These are phyloP conservation scores for Tuber borchii DNA, from an alignment of 495 filamentous ascomycete species.

Conservation along the genomic window DNA sequence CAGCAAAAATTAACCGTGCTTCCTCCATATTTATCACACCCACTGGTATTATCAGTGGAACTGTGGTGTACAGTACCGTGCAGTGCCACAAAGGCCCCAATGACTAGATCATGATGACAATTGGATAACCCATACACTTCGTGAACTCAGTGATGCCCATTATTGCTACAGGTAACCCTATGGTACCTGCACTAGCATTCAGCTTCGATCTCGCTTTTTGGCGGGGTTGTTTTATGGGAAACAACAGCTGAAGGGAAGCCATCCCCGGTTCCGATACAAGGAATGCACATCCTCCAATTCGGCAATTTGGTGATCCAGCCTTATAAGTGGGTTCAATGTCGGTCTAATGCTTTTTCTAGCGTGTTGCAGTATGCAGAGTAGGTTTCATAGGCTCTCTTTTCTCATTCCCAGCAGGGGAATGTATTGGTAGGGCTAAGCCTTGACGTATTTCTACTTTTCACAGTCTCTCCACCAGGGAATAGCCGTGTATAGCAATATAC, in stretches of 20 bases:
- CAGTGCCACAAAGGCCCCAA: neutral
- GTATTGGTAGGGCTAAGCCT: neutral
- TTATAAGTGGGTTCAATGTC: neutral
- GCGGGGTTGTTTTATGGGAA: neutral
- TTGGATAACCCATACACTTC: neutral
- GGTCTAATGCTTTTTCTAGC: neutral
- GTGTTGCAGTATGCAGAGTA: neutral
- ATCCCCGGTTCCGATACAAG: neutral
- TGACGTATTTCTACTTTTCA: neutral
- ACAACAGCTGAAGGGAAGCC: neutral
- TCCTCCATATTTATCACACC: neutral
- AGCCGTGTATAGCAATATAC: neutral
- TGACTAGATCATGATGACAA: neutral
- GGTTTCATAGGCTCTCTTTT: neutral
- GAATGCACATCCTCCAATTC: neutral
- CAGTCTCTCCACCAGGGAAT: neutral
- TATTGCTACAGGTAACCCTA: neutral
- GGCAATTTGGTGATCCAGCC: neutral
- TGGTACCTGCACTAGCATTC: neutral
- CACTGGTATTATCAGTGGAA: neutral
- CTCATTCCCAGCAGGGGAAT: neutral
- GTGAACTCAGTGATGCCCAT: neutral
- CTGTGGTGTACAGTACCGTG: neutral
- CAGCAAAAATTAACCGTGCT: neutral
- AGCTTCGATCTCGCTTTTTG: slow-evolving; percentile 1